Conservation (phyloP, 2,329 filamentous ascomycete species). For the Cadophora sp. region DNA sequence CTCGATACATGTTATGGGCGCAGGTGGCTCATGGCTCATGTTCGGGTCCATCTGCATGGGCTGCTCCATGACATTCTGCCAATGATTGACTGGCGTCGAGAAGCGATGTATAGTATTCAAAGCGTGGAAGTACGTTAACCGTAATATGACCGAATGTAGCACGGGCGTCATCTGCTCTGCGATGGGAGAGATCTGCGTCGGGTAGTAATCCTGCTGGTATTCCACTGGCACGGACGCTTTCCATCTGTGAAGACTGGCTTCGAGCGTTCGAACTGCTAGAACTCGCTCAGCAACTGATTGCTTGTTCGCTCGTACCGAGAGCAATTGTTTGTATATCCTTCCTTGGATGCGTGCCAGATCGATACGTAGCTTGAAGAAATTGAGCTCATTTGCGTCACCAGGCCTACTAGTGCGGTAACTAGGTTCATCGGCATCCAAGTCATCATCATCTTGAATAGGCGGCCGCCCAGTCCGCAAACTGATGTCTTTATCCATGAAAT, state of each 20-base stretch:
- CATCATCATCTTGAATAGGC: slow-evolving; percentile 67
- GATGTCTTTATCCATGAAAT: slow-evolving; percentile 69
- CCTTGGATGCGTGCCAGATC: slow-evolving; percentile 38
- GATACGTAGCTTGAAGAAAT: slow-evolving; percentile 32
- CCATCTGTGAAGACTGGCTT: slow-evolving; percentile 28
- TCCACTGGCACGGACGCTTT: slow-evolving; percentile 25
- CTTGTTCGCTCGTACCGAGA: slow-evolving; percentile 33
- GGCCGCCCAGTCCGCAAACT: slow-evolving; percentile 65
- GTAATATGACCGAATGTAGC: slow-evolving; percentile 22
- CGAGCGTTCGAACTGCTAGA: slow-evolving; percentile 26
- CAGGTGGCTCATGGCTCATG: slow-evolving; percentile 11
- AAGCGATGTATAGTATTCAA: slow-evolving; percentile 27
- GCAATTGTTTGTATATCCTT: slow-evolving; percentile 37
- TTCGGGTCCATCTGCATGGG: background rate
- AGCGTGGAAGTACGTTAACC: slow-evolving; percentile 31
- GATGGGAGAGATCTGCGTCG: background rate
- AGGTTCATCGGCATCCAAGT: slow-evolving; percentile 46
- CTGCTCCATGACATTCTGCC: slow-evolving; percentile 10
- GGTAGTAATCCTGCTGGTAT: slow-evolving; percentile 21
- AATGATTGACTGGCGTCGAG: background rate
- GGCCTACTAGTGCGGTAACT: background rate
- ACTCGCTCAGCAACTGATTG: slow-evolving; percentile 26
- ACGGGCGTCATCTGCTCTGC: background rate
- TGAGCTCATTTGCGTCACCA: background rate
- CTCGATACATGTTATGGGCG: slow-evolving; percentile 19